Percentiles rank a stretch among this genome's conserved stretches.
Conservation (phyloP, 2,329 filamentous ascomycete species). For the Colletotrichum orchidophilum region DNA sequence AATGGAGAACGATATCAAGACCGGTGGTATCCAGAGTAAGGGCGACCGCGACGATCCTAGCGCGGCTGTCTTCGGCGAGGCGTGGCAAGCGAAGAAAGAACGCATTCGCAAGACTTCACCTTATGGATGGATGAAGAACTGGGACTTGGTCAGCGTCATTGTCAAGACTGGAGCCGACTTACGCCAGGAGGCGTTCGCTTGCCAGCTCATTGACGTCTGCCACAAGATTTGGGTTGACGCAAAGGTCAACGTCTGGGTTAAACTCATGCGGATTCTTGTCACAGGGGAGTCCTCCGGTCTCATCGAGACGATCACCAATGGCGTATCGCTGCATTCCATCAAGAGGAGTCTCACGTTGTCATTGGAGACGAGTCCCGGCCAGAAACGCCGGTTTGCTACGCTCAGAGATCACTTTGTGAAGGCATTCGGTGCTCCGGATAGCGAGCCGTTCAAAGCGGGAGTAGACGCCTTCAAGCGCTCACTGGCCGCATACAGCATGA, state of each 20-base stretch:
- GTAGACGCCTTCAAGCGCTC: slow-evolving; percentile 83
- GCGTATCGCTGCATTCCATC: slow-evolving; percentile 85
- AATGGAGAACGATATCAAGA: slow-evolving; percentile 92
- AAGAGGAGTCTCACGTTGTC: slow-evolving; percentile 84
- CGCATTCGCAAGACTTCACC: slow-evolving; percentile 84
- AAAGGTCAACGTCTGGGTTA: slow-evolving; percentile 83
- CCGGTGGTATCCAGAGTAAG: slow-evolving; percentile 81
- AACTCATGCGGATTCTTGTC: slow-evolving; percentile 86
- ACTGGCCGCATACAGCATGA: slow-evolving; percentile 86
- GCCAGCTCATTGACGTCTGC: slow-evolving; percentile 84
- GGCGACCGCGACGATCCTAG: slow-evolving; percentile 87
- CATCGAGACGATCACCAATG: slow-evolving; percentile 89
- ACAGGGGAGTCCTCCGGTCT: slow-evolving; percentile 86
- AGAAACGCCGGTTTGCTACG: slow-evolving; percentile 79
- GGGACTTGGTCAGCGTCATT: slow-evolving; percentile 87
- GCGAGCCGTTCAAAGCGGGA: slow-evolving; percentile 74
- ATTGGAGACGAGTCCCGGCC: slow-evolving; percentile 72
- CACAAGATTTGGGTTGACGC: slow-evolving; percentile 84
- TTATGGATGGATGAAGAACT: slow-evolving; percentile 90
- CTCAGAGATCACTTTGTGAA: slow-evolving; percentile 85
- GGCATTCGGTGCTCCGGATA: slow-evolving; percentile 77
- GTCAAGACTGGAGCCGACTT: slow-evolving; percentile 87
- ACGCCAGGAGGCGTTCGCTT: slow-evolving; percentile 86
- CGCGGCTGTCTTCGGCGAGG: slow-evolving; percentile 86
- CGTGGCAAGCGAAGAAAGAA: slow-evolving; percentile 86